A percentile compares a stretch with the other conserved stretches of the same genome.
These are phyloP conservation scores for Xanthoconium stramineum DNA, from an alignment of 768 basidiomycete genomes.

Conservation along the genomic window DNA sequence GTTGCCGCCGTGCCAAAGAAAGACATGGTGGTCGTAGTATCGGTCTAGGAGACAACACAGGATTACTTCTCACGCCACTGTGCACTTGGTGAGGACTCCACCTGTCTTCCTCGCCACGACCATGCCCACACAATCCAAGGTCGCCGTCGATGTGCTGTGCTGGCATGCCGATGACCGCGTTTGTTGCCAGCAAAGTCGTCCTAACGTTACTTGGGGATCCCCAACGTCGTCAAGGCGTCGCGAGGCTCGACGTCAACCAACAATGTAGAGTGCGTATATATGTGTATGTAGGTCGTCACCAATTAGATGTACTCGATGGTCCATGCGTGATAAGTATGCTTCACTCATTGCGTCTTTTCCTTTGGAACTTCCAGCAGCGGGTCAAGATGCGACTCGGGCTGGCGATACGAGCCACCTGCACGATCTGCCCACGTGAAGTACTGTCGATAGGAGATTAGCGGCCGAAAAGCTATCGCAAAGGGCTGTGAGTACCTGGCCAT, in stretches of 20 bases:
- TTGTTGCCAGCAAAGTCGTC: background rate
- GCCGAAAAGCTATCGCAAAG: background rate
- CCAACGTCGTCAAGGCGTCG: too few species aligned
- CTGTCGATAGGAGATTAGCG: constrained; percentile 40
- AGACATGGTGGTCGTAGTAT: constrained; percentile 35
- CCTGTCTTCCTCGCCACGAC: too few species aligned
- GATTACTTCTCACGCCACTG: constrained; percentile 27
- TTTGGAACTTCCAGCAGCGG: constrained; percentile 64
- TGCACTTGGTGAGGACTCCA: background rate
- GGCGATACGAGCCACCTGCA: constrained; percentile 80
- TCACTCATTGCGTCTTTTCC: constrained; percentile 23
- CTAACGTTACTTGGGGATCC: background rate
- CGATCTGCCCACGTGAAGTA: constrained; percentile 98
- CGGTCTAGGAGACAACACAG: background rate
- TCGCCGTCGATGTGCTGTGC: too few species aligned
- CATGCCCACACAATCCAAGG: too few species aligned
- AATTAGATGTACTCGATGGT: constrained; percentile 21
- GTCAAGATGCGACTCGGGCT: constrained; percentile 80
- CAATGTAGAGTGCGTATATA: background rate
- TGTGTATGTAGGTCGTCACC: constrained; percentile 2
- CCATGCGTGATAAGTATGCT: constrained; percentile 2
- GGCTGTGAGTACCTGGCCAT: constrained; percentile 70
- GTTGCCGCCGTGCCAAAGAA: constrained; percentile 39
- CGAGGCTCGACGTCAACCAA: too few species aligned
- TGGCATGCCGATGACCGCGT: constrained; percentile 14